Conservation (phyloP, 2,329 filamentous ascomycete species). For the Fusarium buharicum region DNA sequence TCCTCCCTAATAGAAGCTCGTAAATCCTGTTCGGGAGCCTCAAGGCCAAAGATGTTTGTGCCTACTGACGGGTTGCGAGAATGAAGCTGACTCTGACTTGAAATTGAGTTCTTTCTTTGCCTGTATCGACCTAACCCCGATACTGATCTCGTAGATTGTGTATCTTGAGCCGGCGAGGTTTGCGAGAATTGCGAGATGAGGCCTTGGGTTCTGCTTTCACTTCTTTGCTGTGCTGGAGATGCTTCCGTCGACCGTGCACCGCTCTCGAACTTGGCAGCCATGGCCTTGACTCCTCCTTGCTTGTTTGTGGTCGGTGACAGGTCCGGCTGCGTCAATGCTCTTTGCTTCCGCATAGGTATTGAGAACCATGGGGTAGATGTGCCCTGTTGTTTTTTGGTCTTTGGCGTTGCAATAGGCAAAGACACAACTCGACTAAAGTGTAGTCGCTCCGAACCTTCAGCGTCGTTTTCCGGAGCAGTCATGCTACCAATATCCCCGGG, state of each 20-base stretch:
- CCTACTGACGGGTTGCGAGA: slow-evolving; percentile 11
- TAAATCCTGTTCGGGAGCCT: slow-evolving; percentile 11
- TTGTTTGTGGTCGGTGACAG: slow-evolving; percentile 42
- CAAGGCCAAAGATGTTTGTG: neutral
- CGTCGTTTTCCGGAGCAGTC: neutral
- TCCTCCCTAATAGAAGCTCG: slow-evolving; percentile 34
- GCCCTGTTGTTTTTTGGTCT: neutral
- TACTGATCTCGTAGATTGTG: slow-evolving; percentile 18
- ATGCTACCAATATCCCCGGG: neutral
- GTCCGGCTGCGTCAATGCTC: slow-evolving; percentile 21
- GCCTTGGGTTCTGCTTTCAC: slow-evolving; percentile 34
- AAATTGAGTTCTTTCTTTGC: slow-evolving; percentile 5
- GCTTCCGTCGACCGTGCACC: slow-evolving; percentile 22
- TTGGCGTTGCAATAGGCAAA: slow-evolving; percentile 2
- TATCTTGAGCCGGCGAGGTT: slow-evolving; percentile 14
- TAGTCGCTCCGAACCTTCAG: neutral
- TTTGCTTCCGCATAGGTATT: slow-evolving; percentile 22
- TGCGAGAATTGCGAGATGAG: slow-evolving; percentile 38
- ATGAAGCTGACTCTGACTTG: slow-evolving; percentile 9
- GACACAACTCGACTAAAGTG: neutral
- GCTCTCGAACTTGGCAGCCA: slow-evolving; percentile 64
- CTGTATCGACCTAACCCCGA: slow-evolving; percentile 20
- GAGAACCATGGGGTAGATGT: slow-evolving; percentile 7
- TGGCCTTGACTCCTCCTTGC: slow-evolving; percentile 56
- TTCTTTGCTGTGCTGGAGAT: slow-evolving; percentile 5